These are phyloP conservation scores for Dentipellis fragilis DNA, from an alignment of 768 basidiomycete genomes.

Conservation along the genomic window DNA sequence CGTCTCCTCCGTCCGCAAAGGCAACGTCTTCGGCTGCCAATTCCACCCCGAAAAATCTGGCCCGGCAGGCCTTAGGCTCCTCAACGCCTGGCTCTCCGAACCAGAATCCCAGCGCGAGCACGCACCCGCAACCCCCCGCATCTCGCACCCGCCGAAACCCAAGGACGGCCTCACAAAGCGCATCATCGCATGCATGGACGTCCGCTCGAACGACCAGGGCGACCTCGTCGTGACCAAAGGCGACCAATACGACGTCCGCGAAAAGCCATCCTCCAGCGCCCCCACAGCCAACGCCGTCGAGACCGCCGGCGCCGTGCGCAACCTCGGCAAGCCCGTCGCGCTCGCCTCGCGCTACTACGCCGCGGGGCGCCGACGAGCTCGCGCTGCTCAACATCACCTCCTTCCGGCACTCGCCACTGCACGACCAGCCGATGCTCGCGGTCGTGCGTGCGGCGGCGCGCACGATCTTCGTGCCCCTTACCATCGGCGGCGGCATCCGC, in stretches of 20 bases:
- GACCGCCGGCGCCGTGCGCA: slow-evolving; percentile 75
- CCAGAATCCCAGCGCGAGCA: slow-evolving; percentile 32
- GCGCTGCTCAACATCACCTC: slow-evolving; percentile 99
- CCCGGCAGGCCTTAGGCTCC: slow-evolving; percentile 67
- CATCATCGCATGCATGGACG: slow-evolving; percentile 95
- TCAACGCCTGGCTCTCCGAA: slow-evolving; percentile 70
- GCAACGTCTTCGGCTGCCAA: slow-evolving; percentile 86
- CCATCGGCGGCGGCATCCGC: slow-evolving; percentile 97
- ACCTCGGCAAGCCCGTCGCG: slow-evolving; percentile 94
- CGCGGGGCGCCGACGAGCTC: slow-evolving; percentile 89
- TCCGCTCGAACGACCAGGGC: slow-evolving; percentile 89
- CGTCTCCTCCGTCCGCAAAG: slow-evolving; percentile 71
- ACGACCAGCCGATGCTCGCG: slow-evolving; percentile 96
- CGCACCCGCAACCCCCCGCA: slow-evolving; percentile 25
- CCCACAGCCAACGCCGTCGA: slow-evolving; percentile 20
- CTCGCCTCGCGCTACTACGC: slow-evolving; percentile 80
- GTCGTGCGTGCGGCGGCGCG: slow-evolving; percentile 87
- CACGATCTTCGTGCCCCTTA: slow-evolving; percentile 91
- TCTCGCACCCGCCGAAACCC: slow-evolving; percentile 28
- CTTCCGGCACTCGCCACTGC: slow-evolving; percentile 91
- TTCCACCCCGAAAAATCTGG: slow-evolving; percentile 99
- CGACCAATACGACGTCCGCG: slow-evolving; percentile 97
- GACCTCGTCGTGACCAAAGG: slow-evolving; percentile 99
- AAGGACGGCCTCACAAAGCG: slow-evolving; percentile 80
- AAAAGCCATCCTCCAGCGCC: slow-evolving; percentile 37